Conservation (phyloP, 768 basidiomycete species). For the Suillus ampliporus region DNA sequence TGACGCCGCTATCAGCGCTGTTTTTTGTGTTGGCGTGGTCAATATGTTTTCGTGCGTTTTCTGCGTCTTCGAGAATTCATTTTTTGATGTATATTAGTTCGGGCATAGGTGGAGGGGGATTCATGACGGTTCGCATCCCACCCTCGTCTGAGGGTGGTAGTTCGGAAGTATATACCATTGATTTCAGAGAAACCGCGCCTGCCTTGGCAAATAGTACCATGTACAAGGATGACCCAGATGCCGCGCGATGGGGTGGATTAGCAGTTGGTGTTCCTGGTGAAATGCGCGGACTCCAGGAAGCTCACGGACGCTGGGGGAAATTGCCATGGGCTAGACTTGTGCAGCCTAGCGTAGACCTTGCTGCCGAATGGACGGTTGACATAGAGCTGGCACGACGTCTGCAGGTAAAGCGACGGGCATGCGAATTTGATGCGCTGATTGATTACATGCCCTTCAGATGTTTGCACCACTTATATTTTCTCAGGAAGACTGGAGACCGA, state of each 20-base stretch:
- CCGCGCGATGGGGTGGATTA: conserved; percentile 76
- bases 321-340: conserved; percentile 82
- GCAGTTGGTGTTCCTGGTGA: conserved; percentile 93
- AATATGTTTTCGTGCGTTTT: conserved; percentile 87
- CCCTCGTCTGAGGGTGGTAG: conserved; percentile 44
- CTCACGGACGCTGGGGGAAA: conserved; percentile 81
- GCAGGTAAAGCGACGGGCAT: conserved; percentile 49
- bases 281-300: conserved; percentile 83
- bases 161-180: conserved; percentile 74
- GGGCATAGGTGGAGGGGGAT: conserved; percentile 88
- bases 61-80: conserved; percentile 10
- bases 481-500: conserved; percentile 75
- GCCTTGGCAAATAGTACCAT: conserved; percentile 74
- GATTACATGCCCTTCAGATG: conserved; percentile 36
- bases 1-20: conserved; percentile 82
- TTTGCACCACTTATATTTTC: conserved; percentile 62
- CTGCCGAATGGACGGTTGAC: conserved; percentile 81
- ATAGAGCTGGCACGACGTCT: conserved; percentile 77
- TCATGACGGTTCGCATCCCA: conserved; percentile 83
- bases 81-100: conserved; percentile 49
- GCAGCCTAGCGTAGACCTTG: conserved; percentile 74
- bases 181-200: conserved; percentile 91
- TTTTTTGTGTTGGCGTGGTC: conserved; percentile 80
- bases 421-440: conserved; percentile 9
- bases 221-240: conserved; percentile 62